Percentiles rank a stretch among this genome's conserved stretches.
Evolutionary conservation across 1,284 basidiomycete species (phyloP).

Genomic region (Phylloboletellus chloephorus): DNA sequence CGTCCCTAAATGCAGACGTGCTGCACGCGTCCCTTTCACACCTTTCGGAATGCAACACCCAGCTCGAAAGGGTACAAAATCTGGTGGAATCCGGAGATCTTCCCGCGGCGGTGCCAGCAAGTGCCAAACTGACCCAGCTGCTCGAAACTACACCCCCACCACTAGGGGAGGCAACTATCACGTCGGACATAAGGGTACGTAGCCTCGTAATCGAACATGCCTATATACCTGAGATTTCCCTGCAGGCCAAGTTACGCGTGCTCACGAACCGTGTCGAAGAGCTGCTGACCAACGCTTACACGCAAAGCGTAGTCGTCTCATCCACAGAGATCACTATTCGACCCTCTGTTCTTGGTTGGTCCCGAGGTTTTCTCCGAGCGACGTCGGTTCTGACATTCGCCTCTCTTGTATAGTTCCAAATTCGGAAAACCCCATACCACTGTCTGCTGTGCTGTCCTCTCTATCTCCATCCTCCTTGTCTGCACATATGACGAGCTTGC

Average conservation of each 20-base stretch:
- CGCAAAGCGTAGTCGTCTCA: slow-evolving; percentile 49
- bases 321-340: slow-evolving; percentile 45
- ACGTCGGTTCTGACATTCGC: slow-evolving; percentile 1
- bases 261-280: slow-evolving; percentile 60
- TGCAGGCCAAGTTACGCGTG: slow-evolving; percentile 50
- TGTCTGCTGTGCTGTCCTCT: slow-evolving; percentile 55
- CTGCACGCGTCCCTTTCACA: slow-evolving; percentile 48
- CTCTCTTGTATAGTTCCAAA: slow-evolving; percentile 44
- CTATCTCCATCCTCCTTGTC: slow-evolving; percentile 52
- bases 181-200: slow-evolving; percentile 55
- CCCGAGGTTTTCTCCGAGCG: background rate
- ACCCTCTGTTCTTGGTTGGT: slow-evolving; percentile 53
- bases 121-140: slow-evolving; percentile 38
- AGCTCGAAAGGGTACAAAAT: slow-evolving; percentile 39
- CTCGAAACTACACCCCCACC: slow-evolving; percentile 49
- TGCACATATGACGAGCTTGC: slow-evolving; percentile 51
- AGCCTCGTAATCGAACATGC: background rate
- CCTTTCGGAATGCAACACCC: slow-evolving; percentile 45
- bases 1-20: slow-evolving; percentile 49
- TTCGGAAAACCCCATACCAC: slow-evolving; percentile 45
- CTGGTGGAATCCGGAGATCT: slow-evolving; percentile 54
- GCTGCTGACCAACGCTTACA: slow-evolving; percentile 64
- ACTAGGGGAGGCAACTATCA: slow-evolving; percentile 46
- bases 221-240: slow-evolving; percentile 5
- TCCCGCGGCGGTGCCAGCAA: slow-evolving; percentile 49